Percentiles rank a stretch among this genome's conserved stretches.
Conservation (phyloP, 352 stramenopile genomes). For the Plasmopara viticola region DNA sequence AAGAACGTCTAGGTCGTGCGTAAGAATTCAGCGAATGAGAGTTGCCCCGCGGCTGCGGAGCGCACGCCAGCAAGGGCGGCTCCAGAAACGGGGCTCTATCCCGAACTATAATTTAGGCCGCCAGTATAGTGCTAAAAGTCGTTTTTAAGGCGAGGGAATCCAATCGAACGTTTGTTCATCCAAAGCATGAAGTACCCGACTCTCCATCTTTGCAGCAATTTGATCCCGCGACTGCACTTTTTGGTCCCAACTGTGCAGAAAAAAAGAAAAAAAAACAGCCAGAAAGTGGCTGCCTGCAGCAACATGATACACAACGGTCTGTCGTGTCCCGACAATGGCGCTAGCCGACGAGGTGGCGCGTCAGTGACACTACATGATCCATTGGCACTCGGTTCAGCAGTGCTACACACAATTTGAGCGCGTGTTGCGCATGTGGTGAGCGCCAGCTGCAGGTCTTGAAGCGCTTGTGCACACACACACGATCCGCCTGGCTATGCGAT, state of each 20-base stretch:
- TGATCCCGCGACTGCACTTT: conserved; percentile 7
- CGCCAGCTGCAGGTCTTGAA: conserved; percentile 11
- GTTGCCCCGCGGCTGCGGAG: conserved; percentile 8
- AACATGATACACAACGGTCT: conserved; percentile 4
- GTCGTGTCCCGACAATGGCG: conserved; percentile 1
- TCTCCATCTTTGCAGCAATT: conserved; percentile 10
- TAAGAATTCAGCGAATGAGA: conserved; percentile 29
- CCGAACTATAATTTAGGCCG: conserved; percentile 13
- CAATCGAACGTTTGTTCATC: conserved; percentile 25
- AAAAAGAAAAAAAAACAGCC: conserved; percentile 16
- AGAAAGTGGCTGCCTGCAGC: conserved; percentile 1
- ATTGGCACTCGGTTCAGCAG: conserved; percentile 14
- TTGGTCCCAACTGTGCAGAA: not conserved
- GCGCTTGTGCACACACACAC: conserved; percentile 7
- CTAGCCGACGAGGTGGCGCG: conserved; percentile 5
- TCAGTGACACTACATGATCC: conserved; percentile 14
- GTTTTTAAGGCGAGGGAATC: conserved; percentile 8
- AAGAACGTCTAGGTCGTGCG: conserved; percentile 22
- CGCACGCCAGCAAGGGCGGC: conserved; percentile 9
- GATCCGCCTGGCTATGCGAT: conserved; percentile 14
- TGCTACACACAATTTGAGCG: not conserved
- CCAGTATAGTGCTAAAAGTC: conserved; percentile 1
- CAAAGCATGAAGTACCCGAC: conserved; percentile 10
- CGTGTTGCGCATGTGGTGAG: too few relatives aligned
- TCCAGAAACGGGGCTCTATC: conserved; percentile 9